A percentile compares a stretch with the other conserved stretches of the same genome.
Conservation (phyloP, 2,329 filamentous ascomycete genomes). For the Periconia macrospinosa region DNA sequence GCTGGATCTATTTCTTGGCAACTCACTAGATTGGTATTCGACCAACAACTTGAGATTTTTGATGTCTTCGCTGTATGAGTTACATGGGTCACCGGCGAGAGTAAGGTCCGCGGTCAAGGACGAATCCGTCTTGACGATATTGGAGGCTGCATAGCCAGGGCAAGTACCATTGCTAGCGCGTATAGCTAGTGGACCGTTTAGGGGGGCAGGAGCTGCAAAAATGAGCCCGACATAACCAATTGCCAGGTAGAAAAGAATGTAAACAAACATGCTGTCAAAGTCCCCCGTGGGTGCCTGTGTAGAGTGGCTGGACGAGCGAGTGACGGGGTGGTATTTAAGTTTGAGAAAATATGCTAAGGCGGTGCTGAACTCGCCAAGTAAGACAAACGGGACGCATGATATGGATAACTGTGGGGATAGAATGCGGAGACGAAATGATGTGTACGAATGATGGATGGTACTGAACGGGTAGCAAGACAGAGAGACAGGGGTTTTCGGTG, state of each 20-base stretch:
- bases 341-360: neutral
- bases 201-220: slow-evolving; percentile 18
- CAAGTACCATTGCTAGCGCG: slow-evolving; percentile 48
- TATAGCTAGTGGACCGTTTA: neutral
- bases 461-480: neutral
- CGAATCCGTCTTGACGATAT: slow-evolving; percentile 55
- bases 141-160: slow-evolving; percentile 68
- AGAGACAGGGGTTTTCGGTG: neutral
- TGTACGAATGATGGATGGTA: neutral
- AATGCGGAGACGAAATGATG: neutral
- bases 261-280: slow-evolving; percentile 19
- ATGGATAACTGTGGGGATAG: neutral
- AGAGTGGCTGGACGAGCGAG: neutral
- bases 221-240: slow-evolving; percentile 15
- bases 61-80: slow-evolving; percentile 62
- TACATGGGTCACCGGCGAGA: slow-evolving; percentile 68
- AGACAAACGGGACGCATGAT: neutral
- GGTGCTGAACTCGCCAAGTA: neutral
- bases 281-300: neutral
- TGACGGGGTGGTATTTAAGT: neutral
- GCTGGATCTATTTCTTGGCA: too few relatives aligned
- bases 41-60: slow-evolving; percentile 60
- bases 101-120: slow-evolving; percentile 70
- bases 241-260: slow-evolving; percentile 16
- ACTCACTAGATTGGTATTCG: slow-evolving; percentile 62